Percentiles rank a stretch among this genome's conserved stretches.
Conservation (phyloP, 805 yeast genomes). For the Hanseniaspora opuntiae region DNA sequence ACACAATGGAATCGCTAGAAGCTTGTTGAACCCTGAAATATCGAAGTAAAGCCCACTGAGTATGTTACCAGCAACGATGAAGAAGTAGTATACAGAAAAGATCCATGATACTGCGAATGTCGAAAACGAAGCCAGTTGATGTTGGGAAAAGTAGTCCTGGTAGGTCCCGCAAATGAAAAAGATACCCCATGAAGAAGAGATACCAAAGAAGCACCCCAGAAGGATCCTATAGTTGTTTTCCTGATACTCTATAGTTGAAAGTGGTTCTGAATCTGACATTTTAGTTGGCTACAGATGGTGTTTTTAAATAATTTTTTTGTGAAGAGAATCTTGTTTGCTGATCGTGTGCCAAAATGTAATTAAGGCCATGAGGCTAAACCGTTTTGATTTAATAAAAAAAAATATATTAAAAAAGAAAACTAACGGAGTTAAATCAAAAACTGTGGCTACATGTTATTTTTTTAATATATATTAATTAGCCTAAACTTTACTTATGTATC, state of each 20-base stretch:
- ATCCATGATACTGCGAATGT: conserved; percentile 55
- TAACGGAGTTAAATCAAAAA: too few species aligned
- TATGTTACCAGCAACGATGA: conserved; percentile 24
- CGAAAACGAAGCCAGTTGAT: conserved; percentile 35
- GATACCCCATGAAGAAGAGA: conserved; percentile 47
- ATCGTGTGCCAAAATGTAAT: too few species aligned
- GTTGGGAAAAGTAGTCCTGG: conserved; percentile 45
- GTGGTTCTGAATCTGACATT: not conserved
- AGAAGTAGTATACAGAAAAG: conserved; percentile 30
- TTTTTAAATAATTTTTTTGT: too few species aligned
- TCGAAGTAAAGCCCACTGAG: conserved; percentile 42
- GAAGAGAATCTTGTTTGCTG: too few species aligned
- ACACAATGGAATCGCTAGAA: conserved; percentile 33
- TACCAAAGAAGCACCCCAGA: conserved; percentile 33
- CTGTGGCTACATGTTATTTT: not conserved
- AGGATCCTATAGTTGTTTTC: conserved; percentile 5
- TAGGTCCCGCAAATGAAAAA: conserved; percentile 55
- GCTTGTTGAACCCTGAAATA: conserved; percentile 37
- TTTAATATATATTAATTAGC: not conserved
- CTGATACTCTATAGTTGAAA: not conserved
- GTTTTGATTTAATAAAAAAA: too few species aligned
- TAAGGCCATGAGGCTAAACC: too few species aligned
- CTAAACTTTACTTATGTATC: conserved; percentile 1
- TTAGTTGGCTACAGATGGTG: not conserved
- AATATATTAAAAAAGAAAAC: too few species aligned